Conservation (phyloP, 306 rosid species). For the Leucaena leucocephala region DNA sequence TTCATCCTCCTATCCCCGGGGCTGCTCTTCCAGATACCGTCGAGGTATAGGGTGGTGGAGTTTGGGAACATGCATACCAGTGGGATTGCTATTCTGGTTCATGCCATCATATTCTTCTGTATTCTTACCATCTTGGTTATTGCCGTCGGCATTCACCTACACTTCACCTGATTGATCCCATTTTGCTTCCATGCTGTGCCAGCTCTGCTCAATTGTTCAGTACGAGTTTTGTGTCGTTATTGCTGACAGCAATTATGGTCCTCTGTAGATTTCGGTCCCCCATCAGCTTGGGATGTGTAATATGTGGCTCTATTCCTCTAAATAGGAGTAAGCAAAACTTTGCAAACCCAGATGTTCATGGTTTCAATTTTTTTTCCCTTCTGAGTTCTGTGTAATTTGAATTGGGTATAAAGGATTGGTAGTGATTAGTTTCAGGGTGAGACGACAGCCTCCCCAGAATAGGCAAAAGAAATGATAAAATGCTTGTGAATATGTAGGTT, state of each 20-base stretch:
- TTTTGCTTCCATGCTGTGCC: slow-evolving; percentile 10
- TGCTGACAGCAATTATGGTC: slow-evolving; percentile 10
- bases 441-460: not conserved
- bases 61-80: slow-evolving; percentile 96
- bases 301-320: not conserved
- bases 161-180: slow-evolving; percentile 50
- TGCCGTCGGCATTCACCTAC: slow-evolving; percentile 92
- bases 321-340: not conserved
- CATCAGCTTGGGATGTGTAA: not conserved
- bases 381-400: slow-evolving; percentile 1
- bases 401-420: not conserved
- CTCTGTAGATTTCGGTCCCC: not conserved
- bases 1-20: slow-evolving; percentile 93
- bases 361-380: not conserved
- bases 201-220: slow-evolving; percentile 32
- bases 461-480: not conserved
- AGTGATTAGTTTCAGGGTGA: not conserved
- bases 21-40: slow-evolving; percentile 82
- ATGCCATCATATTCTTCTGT: slow-evolving; percentile 83
- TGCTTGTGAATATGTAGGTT: slow-evolving; percentile 5
- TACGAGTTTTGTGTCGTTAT: slow-evolving; percentile 13
- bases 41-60: slow-evolving; percentile 76
- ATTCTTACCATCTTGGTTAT: slow-evolving; percentile 75
- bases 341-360: not conserved
- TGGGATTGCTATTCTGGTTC: slow-evolving; percentile 90